Conservation (phyloP, 129 eudicot species). For the Pittosporum tobira region DNA sequence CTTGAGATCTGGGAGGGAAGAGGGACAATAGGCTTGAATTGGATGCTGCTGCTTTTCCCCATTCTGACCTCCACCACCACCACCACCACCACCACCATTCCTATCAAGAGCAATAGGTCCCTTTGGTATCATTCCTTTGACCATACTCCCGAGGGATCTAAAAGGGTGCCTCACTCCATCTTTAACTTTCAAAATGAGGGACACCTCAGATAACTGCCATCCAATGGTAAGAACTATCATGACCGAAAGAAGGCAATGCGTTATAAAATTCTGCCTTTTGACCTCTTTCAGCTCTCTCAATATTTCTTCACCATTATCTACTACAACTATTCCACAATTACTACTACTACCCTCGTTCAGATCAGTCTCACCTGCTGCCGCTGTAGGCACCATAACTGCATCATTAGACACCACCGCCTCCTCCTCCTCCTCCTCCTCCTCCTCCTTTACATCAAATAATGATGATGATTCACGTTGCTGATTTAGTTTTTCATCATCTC, state of each 20-base stretch:
- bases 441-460: neutral
- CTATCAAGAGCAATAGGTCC: no score
- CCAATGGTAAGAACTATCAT: slow-evolving; percentile 55
- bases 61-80: no score
- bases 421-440: no score
- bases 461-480: slow-evolving; percentile 11
- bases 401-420: no score
- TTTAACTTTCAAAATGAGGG: slow-evolving; percentile 54
- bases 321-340: neutral
- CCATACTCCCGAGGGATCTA: slow-evolving; percentile 32
- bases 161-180: slow-evolving; percentile 58
- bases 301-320: slow-evolving; percentile 28
- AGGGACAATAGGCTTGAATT: slow-evolving; percentile 14
- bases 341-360: slow-evolving; percentile 6
- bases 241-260: slow-evolving; percentile 64
- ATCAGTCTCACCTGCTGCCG: no score
- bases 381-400: neutral
- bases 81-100: no score
- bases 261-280: slow-evolving; percentile 51
- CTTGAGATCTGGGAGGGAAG: slow-evolving; percentile 32
- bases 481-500: slow-evolving; percentile 15
- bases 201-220: slow-evolving; percentile 81
- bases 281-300: slow-evolving; percentile 48
- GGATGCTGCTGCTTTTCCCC: slow-evolving; percentile 14
- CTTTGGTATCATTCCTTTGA: slow-evolving; percentile 29